Percentiles rank a stretch among this genome's conserved stretches.
Evolutionary conservation across 1,139 yeast species (phyloP).

Genomic region (Williopsis jadinii): DNA sequence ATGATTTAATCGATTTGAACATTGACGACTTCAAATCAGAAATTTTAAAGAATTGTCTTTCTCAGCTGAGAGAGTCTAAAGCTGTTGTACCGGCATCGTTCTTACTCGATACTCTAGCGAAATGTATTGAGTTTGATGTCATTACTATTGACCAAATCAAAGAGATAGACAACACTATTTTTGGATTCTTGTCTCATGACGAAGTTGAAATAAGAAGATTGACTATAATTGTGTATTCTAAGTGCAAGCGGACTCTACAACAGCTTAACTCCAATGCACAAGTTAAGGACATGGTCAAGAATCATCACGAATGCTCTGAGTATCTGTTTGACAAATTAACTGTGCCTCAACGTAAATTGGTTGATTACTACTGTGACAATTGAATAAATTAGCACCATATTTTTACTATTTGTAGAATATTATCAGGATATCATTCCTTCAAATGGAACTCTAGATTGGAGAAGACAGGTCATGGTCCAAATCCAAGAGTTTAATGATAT

Average conservation of each 20-base stretch:
- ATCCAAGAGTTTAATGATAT: slow-evolving; percentile 3
- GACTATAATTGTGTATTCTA: slow-evolving; percentile 37
- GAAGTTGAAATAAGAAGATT: slow-evolving; percentile 36
- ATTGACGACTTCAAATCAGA: slow-evolving; percentile 4
- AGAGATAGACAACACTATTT: slow-evolving; percentile 28
- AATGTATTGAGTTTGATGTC: slow-evolving; percentile 15
- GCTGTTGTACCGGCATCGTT: slow-evolving; percentile 10
- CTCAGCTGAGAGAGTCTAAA: slow-evolving; percentile 7
- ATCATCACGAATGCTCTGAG: slow-evolving; percentile 17
- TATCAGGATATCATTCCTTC: slow-evolving; percentile 2
- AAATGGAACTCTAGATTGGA: slow-evolving; percentile 5
- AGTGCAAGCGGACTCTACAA: slow-evolving; percentile 17
- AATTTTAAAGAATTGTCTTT: slow-evolving; percentile 13
- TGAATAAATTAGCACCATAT: background rate
- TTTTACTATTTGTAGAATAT: too few relatives aligned
- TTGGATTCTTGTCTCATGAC: slow-evolving; percentile 25
- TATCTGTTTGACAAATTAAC: slow-evolving; percentile 26
- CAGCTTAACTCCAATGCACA: slow-evolving; percentile 7
- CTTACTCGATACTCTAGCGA: slow-evolving; percentile 13
- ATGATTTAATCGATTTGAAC: slow-evolving; percentile 13
- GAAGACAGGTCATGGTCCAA: slow-evolving; percentile 17
- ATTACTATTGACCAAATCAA: slow-evolving; percentile 18
- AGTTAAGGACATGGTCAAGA: slow-evolving; percentile 3
- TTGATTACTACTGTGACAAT: slow-evolving; percentile 30
- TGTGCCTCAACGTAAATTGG: slow-evolving; percentile 31